Percentiles rank a stretch among this genome's conserved stretches.
These are phyloP conservation scores for Plasmodium inui DNA, from an alignment of 169 alveolate genomes.

Conservation along the genomic window DNA sequence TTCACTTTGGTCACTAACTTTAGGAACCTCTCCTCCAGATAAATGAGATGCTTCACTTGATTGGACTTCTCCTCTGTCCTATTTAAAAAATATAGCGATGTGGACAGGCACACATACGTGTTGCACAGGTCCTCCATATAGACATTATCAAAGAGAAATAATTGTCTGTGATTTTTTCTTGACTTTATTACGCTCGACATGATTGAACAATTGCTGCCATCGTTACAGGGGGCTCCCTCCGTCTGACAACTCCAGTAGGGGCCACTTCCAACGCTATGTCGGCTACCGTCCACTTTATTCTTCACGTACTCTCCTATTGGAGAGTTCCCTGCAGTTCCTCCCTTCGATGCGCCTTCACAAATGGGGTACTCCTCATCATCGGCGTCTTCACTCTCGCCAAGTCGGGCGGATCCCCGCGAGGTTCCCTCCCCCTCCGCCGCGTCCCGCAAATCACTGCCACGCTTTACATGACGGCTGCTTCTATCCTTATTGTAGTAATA, in stretches of 20 bases:
- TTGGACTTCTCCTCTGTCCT: constrained; percentile 51
- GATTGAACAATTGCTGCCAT: constrained; percentile 6
- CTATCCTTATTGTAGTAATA: constrained; percentile 30
- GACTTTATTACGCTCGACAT: constrained; percentile 31
- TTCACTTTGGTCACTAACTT: constrained; percentile 30
- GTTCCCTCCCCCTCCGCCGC: not conserved
- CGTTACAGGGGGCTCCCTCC: not conserved
- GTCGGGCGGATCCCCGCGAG: not conserved
- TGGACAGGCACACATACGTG: constrained; percentile 44
- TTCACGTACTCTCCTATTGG: not conserved
- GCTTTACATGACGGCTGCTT: not conserved
- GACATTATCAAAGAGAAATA: constrained; percentile 32
- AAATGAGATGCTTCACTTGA: constrained; percentile 36
- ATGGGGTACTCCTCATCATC: not conserved
- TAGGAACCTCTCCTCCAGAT: constrained; percentile 47
- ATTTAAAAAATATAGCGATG: constrained; percentile 31
- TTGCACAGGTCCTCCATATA: constrained; percentile 48
- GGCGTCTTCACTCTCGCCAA: not conserved
- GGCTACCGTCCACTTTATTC: not conserved
- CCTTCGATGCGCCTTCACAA: not conserved
- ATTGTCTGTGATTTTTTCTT: not conserved
- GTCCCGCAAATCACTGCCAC: not conserved
- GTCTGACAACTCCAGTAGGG: not conserved
- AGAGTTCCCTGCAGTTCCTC: not conserved
- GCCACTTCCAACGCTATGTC: not conserved